A percentile compares a stretch with the other conserved stretches of the same genome.
Conservation (phyloP, 2,329 filamentous ascomycete genomes). For the Arthroderma uncinatum region DNA sequence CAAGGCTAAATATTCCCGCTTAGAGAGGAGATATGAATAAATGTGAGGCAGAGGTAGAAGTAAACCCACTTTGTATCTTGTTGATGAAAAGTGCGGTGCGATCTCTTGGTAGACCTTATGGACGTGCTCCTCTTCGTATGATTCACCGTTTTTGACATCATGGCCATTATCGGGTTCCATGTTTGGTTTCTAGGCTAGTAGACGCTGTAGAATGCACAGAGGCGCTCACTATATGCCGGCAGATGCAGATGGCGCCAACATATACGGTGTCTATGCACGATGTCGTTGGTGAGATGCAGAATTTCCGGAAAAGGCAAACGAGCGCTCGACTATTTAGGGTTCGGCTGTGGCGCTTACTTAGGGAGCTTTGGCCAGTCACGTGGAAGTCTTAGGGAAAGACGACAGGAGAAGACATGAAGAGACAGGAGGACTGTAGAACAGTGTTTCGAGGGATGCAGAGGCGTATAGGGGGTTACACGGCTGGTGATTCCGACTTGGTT, state of each 20-base stretch:
- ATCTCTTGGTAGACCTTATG: conserved; percentile 70
- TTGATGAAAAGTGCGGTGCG: conserved; percentile 40
- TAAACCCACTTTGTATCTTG: conserved; percentile 48
- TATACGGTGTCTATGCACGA: neutral
- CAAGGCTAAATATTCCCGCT: conserved; percentile 53
- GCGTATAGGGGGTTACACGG: no score
- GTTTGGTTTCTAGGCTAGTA: neutral
- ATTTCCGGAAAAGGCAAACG: neutral
- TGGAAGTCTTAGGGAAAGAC: neutral
- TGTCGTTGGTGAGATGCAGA: neutral
- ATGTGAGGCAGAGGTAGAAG: neutral
- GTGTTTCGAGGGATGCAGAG: no score
- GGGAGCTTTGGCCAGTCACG: no score
- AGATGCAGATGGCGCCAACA: neutral
- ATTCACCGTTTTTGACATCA: conserved; percentile 14
- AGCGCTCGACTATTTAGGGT: neutral
- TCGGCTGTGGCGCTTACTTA: neutral
- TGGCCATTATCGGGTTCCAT: neutral
- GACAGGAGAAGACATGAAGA: neutral
- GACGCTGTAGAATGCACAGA: neutral
- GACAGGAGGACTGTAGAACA: no score
- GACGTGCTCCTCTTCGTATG: conserved; percentile 77
- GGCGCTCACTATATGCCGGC: neutral
- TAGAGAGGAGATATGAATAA: neutral
- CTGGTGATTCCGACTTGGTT: no score